These are phyloP conservation scores for Ophiognomonia clavigignenti-juglandacearum DNA, from an alignment of 2,329 filamentous ascomycete genomes.

Conservation along the genomic window DNA sequence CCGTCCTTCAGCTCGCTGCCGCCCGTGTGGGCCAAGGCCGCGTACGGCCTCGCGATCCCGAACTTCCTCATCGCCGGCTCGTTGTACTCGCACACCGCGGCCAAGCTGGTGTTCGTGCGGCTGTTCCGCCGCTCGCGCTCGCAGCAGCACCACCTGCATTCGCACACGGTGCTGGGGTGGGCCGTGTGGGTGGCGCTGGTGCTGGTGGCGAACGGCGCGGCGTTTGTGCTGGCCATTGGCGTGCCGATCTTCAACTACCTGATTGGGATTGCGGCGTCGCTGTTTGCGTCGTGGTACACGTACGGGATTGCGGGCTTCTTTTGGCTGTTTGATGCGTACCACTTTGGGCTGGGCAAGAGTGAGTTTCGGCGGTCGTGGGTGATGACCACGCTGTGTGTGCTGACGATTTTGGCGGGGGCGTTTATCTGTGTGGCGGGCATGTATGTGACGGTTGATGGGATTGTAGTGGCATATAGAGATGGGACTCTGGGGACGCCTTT, in stretches of 20 bases:
- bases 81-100: constrained; percentile 46
- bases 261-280: constrained; percentile 42
- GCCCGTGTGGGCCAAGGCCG: constrained; percentile 41
- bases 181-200: constrained; percentile 40
- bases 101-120: constrained; percentile 46
- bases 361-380: constrained; percentile 32
- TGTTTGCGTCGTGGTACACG: constrained; percentile 51
- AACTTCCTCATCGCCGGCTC: constrained; percentile 46
- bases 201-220: constrained; percentile 38
- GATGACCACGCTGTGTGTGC: constrained; percentile 33
- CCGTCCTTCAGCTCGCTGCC: constrained; percentile 44
- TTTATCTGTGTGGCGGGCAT: constrained; percentile 45
- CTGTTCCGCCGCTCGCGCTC: constrained; percentile 39
- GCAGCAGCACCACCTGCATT: constrained; percentile 45
- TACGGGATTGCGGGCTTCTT: constrained; percentile 48
- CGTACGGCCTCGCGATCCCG: constrained; percentile 45
- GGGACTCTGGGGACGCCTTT: constrained; percentile 11
- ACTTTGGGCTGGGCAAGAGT: constrained; percentile 33
- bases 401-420: constrained; percentile 39
- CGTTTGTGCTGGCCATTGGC: constrained; percentile 38
- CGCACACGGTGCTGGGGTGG: constrained; percentile 42
- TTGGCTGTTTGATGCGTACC: constrained; percentile 45
- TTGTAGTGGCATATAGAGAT: constrained; percentile 14
- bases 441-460: constrained; percentile 40
- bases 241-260: constrained; percentile 51